These are phyloP conservation scores for Chaetomium sp. DNA, from an alignment of 2,329 filamentous ascomycete genomes.

Conservation along the genomic window DNA sequence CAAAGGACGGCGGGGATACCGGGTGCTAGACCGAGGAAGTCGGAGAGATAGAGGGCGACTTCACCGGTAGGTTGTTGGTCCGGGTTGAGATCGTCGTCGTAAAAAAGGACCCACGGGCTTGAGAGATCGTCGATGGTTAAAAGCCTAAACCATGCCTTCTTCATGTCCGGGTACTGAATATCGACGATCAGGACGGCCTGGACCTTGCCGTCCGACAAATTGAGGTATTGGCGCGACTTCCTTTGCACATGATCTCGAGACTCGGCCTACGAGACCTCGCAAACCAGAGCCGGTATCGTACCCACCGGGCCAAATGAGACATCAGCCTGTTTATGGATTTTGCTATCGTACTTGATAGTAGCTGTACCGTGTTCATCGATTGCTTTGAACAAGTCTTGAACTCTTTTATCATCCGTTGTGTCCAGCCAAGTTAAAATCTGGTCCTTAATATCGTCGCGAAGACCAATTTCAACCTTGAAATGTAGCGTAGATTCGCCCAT, in stretches of 20 bases:
- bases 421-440: not conserved
- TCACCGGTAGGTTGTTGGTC: too few species aligned
- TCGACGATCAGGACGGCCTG: constrained; percentile 5
- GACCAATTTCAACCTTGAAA: constrained; percentile 2
- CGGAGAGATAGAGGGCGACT: too few species aligned
- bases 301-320: constrained; percentile 3
- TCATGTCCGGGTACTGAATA: constrained; percentile 9
- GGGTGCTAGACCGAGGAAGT: too few species aligned
- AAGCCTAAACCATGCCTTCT: constrained; percentile 7
- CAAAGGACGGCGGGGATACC: too few species aligned
- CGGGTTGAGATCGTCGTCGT: too few species aligned
- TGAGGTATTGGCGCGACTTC: constrained; percentile 12
- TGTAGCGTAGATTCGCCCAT: constrained; percentile 3
- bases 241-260: constrained; percentile 8
- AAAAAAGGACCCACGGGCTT: too few species aligned
- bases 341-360: not conserved
- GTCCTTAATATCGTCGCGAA: not conserved
- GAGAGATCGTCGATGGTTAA: not conserved
- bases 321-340: constrained; percentile 6
- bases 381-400: not conserved
- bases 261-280: constrained; percentile 13
- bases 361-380: not conserved
- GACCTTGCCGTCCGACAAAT: constrained; percentile 9
- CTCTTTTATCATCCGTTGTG: not conserved
- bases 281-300: constrained; percentile 7